These are phyloP conservation scores for Solanum sitiens DNA, from an alignment of 257 asterid genomes.

Conservation along the genomic window DNA sequence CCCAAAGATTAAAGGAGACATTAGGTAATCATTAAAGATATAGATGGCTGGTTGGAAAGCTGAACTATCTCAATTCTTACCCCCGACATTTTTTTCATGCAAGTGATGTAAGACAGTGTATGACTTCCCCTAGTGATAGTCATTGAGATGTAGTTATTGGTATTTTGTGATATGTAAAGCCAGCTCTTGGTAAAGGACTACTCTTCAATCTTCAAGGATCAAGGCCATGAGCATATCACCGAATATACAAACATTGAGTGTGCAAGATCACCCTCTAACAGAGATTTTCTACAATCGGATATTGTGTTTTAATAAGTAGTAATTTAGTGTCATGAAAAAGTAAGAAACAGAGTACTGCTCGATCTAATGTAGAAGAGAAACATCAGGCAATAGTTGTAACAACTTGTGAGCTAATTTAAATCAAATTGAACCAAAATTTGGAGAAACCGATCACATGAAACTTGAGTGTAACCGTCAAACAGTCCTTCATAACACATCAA, in stretches of 20 bases:
- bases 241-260: not conserved
- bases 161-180: not conserved
- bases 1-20: not conserved
- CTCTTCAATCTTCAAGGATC: not conserved
- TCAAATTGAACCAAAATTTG: not conserved
- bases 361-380: not conserved
- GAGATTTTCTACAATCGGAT: not conserved
- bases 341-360: not conserved
- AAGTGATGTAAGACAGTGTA: not conserved
- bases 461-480: not conserved
- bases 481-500: not conserved
- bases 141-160: not conserved
- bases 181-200: not conserved
- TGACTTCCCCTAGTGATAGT: not conserved
- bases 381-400: not conserved
- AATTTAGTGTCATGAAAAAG: not conserved
- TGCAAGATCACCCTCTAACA: not conserved
- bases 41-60: not conserved
- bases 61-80: not conserved
- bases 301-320: not conserved
- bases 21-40: not conserved
- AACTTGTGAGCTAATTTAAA: not conserved
- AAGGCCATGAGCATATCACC: not conserved
- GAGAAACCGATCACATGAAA: not conserved
- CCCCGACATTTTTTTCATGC: not conserved